Base-by-base conservation (phyloP, 2,329 filamentous ascomycete genomes). In the Ophiostoma piceae region DNA sequence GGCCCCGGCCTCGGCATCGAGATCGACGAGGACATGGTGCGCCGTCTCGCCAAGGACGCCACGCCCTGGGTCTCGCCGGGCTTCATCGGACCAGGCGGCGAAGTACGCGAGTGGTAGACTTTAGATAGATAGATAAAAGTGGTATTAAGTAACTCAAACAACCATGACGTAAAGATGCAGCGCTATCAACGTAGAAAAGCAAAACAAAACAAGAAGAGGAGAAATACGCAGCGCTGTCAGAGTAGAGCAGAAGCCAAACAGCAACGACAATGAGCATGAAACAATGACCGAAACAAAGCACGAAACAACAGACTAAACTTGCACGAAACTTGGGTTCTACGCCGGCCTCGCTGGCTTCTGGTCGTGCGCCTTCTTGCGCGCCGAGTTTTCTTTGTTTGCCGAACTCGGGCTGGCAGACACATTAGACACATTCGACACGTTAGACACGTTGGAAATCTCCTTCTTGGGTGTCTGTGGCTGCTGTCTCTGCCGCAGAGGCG, bases 1-100 rank as follows among this genome's bases (percentile, higher is more conserved):
- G 85, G 83, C 0, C 81, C 83, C 0, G 87, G 87, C 0, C 74
- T 89, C 71, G 87, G 87, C 0, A 88, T 90, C 74, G 86, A 90
- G 72, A 79, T 87, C 68, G 85, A 91, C 75, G 88, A 90, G 78
- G 86, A 85, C 64, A 78, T 83, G 76, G 84, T 91, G 32, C 81
- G 87, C 69, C 82, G 80, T 68, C 80, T 88, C 65, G 66, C 83
- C 3, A 77, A 78, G 72, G 80, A 81, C 66, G 82, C 84, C 0
- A 78, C 81, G 72, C 82, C 85, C 9, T 89, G 86, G 86, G 75
- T 81, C 65, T 79, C 78, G 66, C 85, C 84, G 68, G 84, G 83
- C 16, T 88, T 89, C 73, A 83, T 82, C 73, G 87, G 86, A 0
- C 83, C 83, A 0, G 87, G 87, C 74, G 85, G 86, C 0, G 80